Percentiles rank a stretch among this genome's conserved stretches.
These are phyloP conservation scores for Agarophyton chilense DNA, from an alignment of 23 red algal genomes.

Conservation along the genomic window DNA sequence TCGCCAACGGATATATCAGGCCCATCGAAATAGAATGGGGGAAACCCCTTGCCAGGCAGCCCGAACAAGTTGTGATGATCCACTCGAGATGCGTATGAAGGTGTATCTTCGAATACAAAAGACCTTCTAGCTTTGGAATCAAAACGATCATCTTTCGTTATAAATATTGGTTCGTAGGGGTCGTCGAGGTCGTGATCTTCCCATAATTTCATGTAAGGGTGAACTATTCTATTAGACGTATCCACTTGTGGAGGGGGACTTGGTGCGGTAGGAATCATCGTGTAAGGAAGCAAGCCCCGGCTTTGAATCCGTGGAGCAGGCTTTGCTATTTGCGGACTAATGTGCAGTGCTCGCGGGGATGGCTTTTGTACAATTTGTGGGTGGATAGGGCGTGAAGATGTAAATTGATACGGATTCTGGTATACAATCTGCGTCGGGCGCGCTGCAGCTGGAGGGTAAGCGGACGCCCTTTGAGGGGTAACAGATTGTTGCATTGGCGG, in stretches of 20 bases:
- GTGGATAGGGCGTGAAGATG: conserved; percentile 17
- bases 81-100: conserved; percentile 17
- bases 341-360: conserved; percentile 7
- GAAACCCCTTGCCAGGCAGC: conserved; percentile 24
- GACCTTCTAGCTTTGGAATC: conserved; percentile 47
- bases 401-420: conserved; percentile 41
- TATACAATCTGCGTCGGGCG: conserved; percentile 15
- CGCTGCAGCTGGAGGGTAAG: not conserved
- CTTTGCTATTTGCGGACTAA: conserved; percentile 20
- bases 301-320: conserved; percentile 4
- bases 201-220: conserved; percentile 55
- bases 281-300: not conserved
- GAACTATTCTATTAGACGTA: conserved; percentile 20
- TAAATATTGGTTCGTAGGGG: conserved; percentile 65
- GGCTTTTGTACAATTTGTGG: conserved; percentile 34
- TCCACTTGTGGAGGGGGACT: conserved; percentile 28
- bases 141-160: conserved; percentile 51
- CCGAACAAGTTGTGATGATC: conserved; percentile 55
- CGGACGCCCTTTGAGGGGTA: conserved; percentile 8
- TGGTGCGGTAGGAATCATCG: not conserved
- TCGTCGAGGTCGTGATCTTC: conserved; percentile 65
- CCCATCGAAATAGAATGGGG: conserved; percentile 43
- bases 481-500: conserved; percentile 24
- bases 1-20: conserved; percentile 31
- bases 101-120: conserved; percentile 32